These are phyloP conservation scores for Alternaria solani DNA, from an alignment of 2,329 filamentous ascomycete species.

Conservation along the genomic window DNA sequence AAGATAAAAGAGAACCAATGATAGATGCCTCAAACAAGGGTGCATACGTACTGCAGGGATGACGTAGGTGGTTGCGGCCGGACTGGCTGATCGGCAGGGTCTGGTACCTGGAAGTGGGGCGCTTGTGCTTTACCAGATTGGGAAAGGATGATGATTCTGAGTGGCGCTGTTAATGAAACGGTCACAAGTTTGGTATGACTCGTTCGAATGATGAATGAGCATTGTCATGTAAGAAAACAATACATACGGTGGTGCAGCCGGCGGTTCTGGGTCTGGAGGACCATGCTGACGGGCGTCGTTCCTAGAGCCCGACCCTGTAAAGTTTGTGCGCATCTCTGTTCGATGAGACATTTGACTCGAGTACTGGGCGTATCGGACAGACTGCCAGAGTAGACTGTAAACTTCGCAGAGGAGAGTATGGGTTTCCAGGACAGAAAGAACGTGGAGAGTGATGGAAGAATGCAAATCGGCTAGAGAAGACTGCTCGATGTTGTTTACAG, in stretches of 20 bases:
- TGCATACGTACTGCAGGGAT: constrained; percentile 31
- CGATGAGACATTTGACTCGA: background rate
- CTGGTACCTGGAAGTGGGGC: constrained; percentile 30
- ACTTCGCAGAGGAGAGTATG: background rate
- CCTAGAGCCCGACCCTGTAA: background rate
- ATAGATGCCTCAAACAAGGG: constrained; percentile 18
- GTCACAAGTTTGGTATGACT: background rate
- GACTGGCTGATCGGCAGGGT: constrained; percentile 25
- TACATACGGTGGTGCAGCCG: constrained; percentile 41
- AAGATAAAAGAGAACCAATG: constrained; percentile 10
- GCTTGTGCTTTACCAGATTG: constrained; percentile 24
- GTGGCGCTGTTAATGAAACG: constrained; percentile 11
- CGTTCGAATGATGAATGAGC: background rate
- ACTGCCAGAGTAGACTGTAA: constrained; percentile 4
- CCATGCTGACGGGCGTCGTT: background rate
- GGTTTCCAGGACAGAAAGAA: background rate
- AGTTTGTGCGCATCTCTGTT: background rate
- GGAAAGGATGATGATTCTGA: constrained; percentile 38
- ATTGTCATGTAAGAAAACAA: background rate
- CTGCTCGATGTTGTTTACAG: background rate
- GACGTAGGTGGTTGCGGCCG: constrained; percentile 34
- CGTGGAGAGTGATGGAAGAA: background rate
- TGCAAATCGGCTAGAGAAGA: constrained; percentile 3
- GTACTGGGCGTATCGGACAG: constrained; percentile 1
- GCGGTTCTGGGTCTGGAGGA: constrained; percentile 34